A percentile compares a stretch with the other conserved stretches of the same genome.
phyloP scores from a whole-genome alignment of 164 flowering plant genomes.

The Liquidambar formosana region DNA sequence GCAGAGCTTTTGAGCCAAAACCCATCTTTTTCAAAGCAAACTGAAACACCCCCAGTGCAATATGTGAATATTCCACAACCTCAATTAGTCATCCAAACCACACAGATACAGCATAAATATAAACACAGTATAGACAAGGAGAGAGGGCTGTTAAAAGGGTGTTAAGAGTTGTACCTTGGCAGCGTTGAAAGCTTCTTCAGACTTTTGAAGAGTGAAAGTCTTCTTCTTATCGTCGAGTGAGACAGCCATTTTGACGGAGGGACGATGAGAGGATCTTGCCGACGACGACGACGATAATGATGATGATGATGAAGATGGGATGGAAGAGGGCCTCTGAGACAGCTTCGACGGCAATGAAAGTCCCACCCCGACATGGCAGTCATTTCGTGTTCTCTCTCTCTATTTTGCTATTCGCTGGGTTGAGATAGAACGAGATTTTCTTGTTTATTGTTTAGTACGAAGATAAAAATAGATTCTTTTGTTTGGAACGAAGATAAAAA shows the following conservation, averaged over 20 bases:
- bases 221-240: conserved; percentile 69
- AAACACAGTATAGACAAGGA: not conserved
- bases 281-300: conserved; percentile 17
- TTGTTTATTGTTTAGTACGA: too few relatives aligned
- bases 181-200: conserved; percentile 77
- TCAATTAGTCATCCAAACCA: too few relatives aligned
- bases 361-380: conserved; percentile 28
- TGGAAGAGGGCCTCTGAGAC: conserved; percentile 1
- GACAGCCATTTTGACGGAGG: conserved; percentile 49
- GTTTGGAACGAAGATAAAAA: too few relatives aligned
- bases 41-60: too few relatives aligned
- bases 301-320: conserved; percentile 5
- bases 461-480: too few relatives aligned
- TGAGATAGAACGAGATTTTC: too few relatives aligned
- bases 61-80: too few relatives aligned
- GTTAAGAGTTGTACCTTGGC: conserved; percentile 67
- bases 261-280: conserved; percentile 17
- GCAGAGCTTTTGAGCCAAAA: too few relatives aligned
- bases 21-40: too few relatives aligned
- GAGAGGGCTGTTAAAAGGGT: not conserved
- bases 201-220: conserved; percentile 62
- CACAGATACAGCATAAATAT: too few relatives aligned
- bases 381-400: too few relatives aligned
- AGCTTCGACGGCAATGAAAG: conserved; percentile 31
- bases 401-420: too few relatives aligned